phyloP scores from a whole-genome alignment of 2,329 filamentous ascomycete genomes.

The Lasiodiplodia hormozganensis region DNA sequence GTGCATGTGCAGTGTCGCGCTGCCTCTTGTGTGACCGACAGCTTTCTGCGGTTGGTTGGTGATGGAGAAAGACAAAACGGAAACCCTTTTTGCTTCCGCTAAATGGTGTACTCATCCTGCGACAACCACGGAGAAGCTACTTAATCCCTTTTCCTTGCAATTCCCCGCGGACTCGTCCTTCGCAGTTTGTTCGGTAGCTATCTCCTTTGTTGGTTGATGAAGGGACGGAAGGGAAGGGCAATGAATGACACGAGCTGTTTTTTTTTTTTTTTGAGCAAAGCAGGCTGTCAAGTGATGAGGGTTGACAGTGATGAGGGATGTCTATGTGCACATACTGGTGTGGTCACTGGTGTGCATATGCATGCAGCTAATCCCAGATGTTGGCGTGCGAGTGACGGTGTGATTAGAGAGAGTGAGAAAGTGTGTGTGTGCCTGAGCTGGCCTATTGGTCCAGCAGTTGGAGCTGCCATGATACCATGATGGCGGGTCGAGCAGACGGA shows the following conservation, averaged over 20 bases:
- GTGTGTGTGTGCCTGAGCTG: background rate
- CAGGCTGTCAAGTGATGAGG: background rate
- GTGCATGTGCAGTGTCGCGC: background rate
- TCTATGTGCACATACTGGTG: background rate
- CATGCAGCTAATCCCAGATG: constrained; percentile 15
- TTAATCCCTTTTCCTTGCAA: background rate
- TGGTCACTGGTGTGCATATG: background rate
- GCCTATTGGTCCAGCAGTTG: background rate
- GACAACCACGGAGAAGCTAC: constrained; percentile 1
- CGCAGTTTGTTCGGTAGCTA: background rate
- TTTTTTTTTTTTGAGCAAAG: background rate
- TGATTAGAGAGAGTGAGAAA: background rate
- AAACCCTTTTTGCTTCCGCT: background rate
- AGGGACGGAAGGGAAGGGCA: background rate
- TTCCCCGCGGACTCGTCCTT: background rate
- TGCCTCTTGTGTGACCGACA: background rate
- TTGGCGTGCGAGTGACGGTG: background rate
- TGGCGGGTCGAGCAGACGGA: constrained; percentile 3
- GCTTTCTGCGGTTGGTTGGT: background rate
- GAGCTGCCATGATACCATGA: constrained; percentile 3
- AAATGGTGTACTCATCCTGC: background rate
- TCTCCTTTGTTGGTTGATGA: background rate
- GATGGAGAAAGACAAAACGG: background rate
- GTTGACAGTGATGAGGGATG: background rate
- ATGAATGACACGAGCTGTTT: background rate